Evolutionary conservation across 1,284 basidiomycete species (phyloP).

Genomic region (Ustilago shanxiensis): DNA sequence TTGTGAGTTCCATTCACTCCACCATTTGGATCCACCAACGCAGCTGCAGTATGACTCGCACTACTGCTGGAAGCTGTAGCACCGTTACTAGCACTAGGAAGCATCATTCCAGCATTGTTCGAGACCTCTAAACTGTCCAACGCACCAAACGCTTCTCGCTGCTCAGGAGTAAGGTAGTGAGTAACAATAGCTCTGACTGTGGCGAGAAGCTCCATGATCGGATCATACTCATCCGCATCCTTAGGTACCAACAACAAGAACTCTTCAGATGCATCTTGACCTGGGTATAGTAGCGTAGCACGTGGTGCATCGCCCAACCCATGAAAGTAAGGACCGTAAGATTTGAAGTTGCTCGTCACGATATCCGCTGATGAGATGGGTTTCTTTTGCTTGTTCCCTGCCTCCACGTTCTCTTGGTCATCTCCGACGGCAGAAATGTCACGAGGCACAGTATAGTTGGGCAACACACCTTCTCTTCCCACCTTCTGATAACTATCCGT

Average conservation of each 20-base stretch:
- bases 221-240: slow-evolving; percentile 67
- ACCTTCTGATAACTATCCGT: slow-evolving; percentile 47
- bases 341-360: slow-evolving; percentile 46
- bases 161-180: slow-evolving; percentile 55
- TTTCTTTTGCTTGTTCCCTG: not conserved
- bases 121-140: slow-evolving; percentile 61
- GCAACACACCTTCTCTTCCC: slow-evolving; percentile 46
- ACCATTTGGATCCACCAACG: slow-evolving; percentile 1
- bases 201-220: slow-evolving; percentile 63
- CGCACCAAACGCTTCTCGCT: slow-evolving; percentile 56
- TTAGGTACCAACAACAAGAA: slow-evolving; percentile 61
- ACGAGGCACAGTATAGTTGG: slow-evolving; percentile 49
- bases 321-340: slow-evolving; percentile 56
- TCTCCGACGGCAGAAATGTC: slow-evolving; percentile 27
- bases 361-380: slow-evolving; percentile 41
- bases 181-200: slow-evolving; percentile 60
- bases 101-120: slow-evolving; percentile 57
- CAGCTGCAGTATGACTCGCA: slow-evolving; percentile 17
- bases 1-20: slow-evolving; percentile 16
- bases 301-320: slow-evolving; percentile 45
- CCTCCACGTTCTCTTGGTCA: not conserved
- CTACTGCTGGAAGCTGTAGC: slow-evolving; percentile 21
- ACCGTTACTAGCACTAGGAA: slow-evolving; percentile 30
- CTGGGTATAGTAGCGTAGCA: slow-evolving; percentile 61
- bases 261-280: slow-evolving; percentile 50